Conservation (phyloP, 2,329 filamentous ascomycete species). For the Aureobasidium uvarum region DNA sequence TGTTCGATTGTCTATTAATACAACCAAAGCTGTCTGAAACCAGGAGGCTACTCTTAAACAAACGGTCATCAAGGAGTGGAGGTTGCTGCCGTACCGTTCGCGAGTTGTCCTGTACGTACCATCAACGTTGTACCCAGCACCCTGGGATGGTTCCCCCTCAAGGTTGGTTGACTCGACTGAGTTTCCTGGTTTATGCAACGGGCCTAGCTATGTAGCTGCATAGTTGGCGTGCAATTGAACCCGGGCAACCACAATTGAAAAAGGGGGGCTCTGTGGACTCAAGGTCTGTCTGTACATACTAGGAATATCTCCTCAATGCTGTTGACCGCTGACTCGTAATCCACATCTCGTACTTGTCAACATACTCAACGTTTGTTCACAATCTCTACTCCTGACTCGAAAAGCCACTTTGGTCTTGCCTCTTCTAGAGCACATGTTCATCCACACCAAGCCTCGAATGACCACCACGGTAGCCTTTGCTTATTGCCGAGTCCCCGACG, state of each 20-base stretch:
- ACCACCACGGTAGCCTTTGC: background rate
- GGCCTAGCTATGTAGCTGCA: slow-evolving; percentile 22
- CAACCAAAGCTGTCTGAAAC: background rate
- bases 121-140: slow-evolving; percentile 15
- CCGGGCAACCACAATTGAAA: slow-evolving; percentile 10
- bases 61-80: slow-evolving; percentile 19
- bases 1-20: slow-evolving; percentile 15
- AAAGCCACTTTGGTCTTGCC: background rate
- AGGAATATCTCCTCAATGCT: slow-evolving; percentile 1
- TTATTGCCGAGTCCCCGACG: slow-evolving; percentile 13
- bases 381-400: slow-evolving; percentile 11
- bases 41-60: slow-evolving; percentile 2
- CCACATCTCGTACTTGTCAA: background rate
- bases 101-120: slow-evolving; percentile 2
- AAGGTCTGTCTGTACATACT: background rate
- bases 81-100: slow-evolving; percentile 13
- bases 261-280: slow-evolving; percentile 11
- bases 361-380: slow-evolving; percentile 11
- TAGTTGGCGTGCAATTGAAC: slow-evolving; percentile 13
- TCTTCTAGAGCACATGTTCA: slow-evolving; percentile 15
- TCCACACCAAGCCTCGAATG: background rate
- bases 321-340: slow-evolving; percentile 18
- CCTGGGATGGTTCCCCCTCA: slow-evolving; percentile 13
- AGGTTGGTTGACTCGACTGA: slow-evolving; percentile 8
- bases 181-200: background rate